Evolutionary conservation across 441 rosid species (phyloP).

Genomic region (Adansonia gregorii): DNA sequence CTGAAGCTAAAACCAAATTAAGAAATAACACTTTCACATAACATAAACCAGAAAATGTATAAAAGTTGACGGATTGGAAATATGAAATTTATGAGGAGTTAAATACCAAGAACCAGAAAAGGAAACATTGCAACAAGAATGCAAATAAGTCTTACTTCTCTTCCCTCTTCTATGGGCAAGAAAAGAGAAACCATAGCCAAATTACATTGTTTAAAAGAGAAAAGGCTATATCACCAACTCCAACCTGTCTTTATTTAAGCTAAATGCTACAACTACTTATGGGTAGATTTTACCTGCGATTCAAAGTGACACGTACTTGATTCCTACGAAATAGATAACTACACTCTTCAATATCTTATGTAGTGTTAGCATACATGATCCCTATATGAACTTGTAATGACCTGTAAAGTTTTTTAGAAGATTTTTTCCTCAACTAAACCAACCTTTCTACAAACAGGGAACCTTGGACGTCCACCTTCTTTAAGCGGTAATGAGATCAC

Average conservation of each 20-base stretch:
- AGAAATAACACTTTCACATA: not conserved
- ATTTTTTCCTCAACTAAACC: not conserved
- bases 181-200: not conserved
- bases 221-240: not conserved
- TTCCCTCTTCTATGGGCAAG: not conserved
- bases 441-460: not conserved
- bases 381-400: not conserved
- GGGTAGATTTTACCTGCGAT: not conserved
- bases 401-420: not conserved
- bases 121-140: not conserved
- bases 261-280: too few relatives aligned
- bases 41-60: not conserved
- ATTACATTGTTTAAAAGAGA: not conserved
- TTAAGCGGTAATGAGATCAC: not conserved
- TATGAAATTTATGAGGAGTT: not conserved
- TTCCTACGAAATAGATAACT: not conserved
- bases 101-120: not conserved
- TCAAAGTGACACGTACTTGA: not conserved
- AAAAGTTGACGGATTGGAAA: not conserved
- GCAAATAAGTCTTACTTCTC: not conserved
- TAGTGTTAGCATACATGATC: not conserved
- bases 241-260: not conserved
- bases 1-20: not conserved
- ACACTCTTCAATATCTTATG: constrained; percentile 8
- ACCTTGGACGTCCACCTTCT: not conserved